Percentiles rank a stretch among this genome's conserved stretches.
phyloP scores from a whole-genome alignment of 1,284 basidiomycete genomes.

The Ceratobasidium sp. region DNA sequence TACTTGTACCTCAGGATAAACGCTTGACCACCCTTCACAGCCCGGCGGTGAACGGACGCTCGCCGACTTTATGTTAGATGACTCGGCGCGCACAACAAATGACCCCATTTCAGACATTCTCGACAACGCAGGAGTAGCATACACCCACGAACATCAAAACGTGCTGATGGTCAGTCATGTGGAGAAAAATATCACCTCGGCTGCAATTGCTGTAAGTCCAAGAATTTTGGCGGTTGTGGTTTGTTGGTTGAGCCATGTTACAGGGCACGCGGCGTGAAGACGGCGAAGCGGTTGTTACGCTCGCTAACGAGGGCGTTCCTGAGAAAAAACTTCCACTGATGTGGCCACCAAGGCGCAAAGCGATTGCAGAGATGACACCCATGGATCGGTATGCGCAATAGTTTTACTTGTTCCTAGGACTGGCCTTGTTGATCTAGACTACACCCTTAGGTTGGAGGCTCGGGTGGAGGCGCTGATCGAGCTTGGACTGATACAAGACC shows the following conservation, averaged over 20 bases:
- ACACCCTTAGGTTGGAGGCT: constrained; percentile 24
- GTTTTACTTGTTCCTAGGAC: background rate
- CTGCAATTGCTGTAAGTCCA: constrained; percentile 35
- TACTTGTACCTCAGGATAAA: background rate
- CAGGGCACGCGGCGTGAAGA: constrained; percentile 28
- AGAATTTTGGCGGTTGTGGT: background rate
- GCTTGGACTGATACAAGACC: constrained; percentile 29
- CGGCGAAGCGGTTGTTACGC: constrained; percentile 29
- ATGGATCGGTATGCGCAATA: constrained; percentile 6
- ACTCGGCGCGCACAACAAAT: background rate
- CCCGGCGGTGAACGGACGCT: constrained; percentile 4
- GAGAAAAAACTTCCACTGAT: constrained; percentile 24
- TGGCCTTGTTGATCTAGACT: background rate
- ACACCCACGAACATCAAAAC: constrained; percentile 42
- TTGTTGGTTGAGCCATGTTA: background rate
- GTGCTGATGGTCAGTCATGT: constrained; percentile 40
- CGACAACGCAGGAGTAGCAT: constrained; percentile 37
- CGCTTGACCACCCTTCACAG: background rate
- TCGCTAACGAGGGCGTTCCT: constrained; percentile 36
- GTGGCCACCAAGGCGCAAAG: constrained; percentile 39
- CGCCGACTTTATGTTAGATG: constrained; percentile 39
- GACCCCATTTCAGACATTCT: constrained; percentile 37
- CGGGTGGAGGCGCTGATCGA: constrained; percentile 41
- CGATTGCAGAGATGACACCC: background rate
- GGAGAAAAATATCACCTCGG: constrained; percentile 41